Percentiles rank a stretch among this genome's conserved stretches.
These are phyloP conservation scores for Tremella mesenterica DNA, from an alignment of 768 basidiomycete species.

Conservation along the genomic window DNA sequence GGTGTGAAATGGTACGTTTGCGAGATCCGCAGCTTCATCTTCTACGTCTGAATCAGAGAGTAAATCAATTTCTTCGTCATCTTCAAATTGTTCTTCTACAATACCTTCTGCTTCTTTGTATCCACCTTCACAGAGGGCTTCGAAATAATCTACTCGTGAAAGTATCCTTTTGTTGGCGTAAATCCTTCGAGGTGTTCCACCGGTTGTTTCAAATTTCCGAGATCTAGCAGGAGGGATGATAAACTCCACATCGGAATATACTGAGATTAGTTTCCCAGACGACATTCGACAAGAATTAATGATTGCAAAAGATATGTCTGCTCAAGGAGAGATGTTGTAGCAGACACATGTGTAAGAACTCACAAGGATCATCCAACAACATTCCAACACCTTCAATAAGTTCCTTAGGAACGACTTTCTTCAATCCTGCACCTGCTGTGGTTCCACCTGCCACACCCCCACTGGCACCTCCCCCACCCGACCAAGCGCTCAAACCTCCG, in stretches of 20 bases:
- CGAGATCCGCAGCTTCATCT: constrained; percentile 23
- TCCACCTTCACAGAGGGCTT: constrained; percentile 49
- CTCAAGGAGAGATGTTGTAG: neutral
- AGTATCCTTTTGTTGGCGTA: constrained; percentile 64
- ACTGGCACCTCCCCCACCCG: constrained; percentile 27
- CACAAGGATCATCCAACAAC: constrained; percentile 59
- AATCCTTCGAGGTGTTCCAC: constrained; percentile 46
- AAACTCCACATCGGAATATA: constrained; percentile 77
- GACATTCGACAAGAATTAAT: neutral
- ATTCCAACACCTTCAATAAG: constrained; percentile 64
- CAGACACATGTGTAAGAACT: constrained; percentile 8
- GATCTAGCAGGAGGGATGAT: constrained; percentile 53
- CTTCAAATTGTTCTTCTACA: constrained; percentile 24
- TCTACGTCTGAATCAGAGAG: constrained; percentile 40
- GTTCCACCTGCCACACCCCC: constrained; percentile 41
- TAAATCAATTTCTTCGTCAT: constrained; percentile 26
- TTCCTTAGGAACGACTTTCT: constrained; percentile 54
- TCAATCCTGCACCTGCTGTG: constrained; percentile 26
- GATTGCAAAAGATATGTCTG: neutral
- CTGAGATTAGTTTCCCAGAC: constrained; percentile 30
- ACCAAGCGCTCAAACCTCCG: constrained; percentile 39
- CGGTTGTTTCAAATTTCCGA: constrained; percentile 41
- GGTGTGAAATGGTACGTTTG: neutral
- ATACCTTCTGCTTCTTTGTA: constrained; percentile 30
- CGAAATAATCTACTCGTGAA: constrained; percentile 66